phyloP scores from a whole-genome alignment of 768 basidiomycete genomes.

The Suillus ampliporus region DNA sequence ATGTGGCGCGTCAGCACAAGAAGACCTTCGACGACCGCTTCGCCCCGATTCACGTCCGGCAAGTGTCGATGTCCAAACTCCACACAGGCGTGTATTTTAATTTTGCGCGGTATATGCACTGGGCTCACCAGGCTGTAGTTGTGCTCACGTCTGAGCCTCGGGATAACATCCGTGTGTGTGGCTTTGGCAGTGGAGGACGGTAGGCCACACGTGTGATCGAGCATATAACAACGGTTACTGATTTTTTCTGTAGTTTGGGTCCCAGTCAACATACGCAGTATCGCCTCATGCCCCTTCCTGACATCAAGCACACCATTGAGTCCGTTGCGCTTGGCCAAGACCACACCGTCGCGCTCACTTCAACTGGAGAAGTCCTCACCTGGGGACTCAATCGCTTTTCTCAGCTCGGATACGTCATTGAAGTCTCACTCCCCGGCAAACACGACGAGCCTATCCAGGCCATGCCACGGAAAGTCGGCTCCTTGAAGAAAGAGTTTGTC shows the following conservation, averaged over 20 bases:
- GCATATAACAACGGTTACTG: too few relatives aligned
- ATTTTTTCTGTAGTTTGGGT: constrained; percentile 59
- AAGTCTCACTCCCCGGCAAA: constrained; percentile 50
- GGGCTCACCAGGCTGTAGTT: constrained; percentile 29
- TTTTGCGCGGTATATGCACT: background rate
- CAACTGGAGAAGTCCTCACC: constrained; percentile 79
- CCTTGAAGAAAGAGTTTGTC: constrained; percentile 79
- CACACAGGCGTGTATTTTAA: constrained; percentile 68
- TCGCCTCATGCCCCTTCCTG: constrained; percentile 61
- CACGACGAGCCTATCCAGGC: constrained; percentile 79
- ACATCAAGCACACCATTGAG: constrained; percentile 56
- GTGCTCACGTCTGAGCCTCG: constrained; percentile 75
- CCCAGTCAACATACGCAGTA: constrained; percentile 81
- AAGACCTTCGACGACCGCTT: constrained; percentile 54
- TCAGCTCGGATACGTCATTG: constrained; percentile 87
- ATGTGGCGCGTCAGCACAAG: constrained; percentile 16
- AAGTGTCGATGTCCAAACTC: constrained; percentile 83
- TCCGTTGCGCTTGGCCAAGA: constrained; percentile 90
- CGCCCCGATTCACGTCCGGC: constrained; percentile 62
- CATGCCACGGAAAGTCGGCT: constrained; percentile 75
- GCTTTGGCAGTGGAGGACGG: constrained; percentile 90
- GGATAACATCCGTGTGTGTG: constrained; percentile 83
- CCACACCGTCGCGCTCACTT: constrained; percentile 88
- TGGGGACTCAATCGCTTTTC: constrained; percentile 92
- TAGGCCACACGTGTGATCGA: too few relatives aligned